Base-by-base conservation (phyloP, 148 eudicot genomes). In the Cornus controversa region DNA sequence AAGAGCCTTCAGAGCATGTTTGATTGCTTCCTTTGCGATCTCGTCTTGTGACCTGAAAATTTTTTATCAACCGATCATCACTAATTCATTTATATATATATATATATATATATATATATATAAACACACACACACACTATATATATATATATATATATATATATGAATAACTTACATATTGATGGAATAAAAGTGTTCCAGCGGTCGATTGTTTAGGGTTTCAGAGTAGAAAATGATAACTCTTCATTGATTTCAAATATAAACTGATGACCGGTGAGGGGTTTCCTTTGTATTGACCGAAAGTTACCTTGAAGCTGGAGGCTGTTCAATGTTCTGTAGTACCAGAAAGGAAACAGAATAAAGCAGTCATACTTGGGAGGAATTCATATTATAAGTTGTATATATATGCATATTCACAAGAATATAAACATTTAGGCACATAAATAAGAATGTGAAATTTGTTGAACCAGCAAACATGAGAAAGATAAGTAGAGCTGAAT, bases 1-100 rank as follows among this genome's bases (percentile, higher is more conserved):
- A 69, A 96, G 92, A 34, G 97, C 90, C 84, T 83, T 93, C 65
- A 96, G 70, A 57, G 93, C 96, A 75, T 91, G 89, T 70, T 85
- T 89, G 24, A 96, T 91, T 73, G 98, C 98, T 57, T 74, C 80
- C 37, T 85, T 81, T 0, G 93, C 91, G 13, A 84, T 65, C 27
- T 93, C 92, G 72, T 88, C 91, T 68, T 82, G 75, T 47, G 88
- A 82, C 98, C 94, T 92, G 74, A 6, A 74, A 74, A 60, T 3
- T 3, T 58, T 0, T 2, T 5, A 50, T 23, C 14, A n/a, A 15
- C 10, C 22, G 58, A 23, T 13, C 36, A 10, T 34, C n/a, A 8
- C 14, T 8, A 40, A 26, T 11, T 37, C 13, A 27, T 20, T 31
- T n/a, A 70, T 42, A 62, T 20, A 13, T 7, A 11, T 42, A 22